Conservation (phyloP, 441 rosid species). For the Syzygium malaccense region DNA sequence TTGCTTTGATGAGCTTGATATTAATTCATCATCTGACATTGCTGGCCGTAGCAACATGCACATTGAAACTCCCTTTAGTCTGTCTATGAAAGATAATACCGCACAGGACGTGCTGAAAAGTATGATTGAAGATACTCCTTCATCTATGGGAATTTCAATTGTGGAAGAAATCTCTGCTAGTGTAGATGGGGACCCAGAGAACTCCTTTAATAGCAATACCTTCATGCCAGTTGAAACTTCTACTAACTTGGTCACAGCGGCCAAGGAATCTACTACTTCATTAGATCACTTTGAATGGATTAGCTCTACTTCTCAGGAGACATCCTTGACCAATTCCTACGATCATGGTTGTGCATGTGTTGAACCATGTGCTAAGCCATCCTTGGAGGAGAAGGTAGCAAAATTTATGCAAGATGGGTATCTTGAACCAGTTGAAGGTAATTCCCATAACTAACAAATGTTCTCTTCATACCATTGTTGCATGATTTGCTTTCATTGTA, state of each 20-base stretch:
- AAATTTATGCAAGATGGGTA: slow-evolving; percentile 59
- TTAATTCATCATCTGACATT: not conserved
- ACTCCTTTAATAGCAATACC: slow-evolving; percentile 3
- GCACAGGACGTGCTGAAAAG: not conserved
- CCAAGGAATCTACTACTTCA: slow-evolving; percentile 1
- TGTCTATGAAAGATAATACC: not conserved
- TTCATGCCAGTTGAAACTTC: slow-evolving; percentile 12
- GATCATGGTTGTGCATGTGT: slow-evolving; percentile 9
- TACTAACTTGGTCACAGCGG: slow-evolving; percentile 7
- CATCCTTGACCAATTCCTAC: slow-evolving; percentile 8
- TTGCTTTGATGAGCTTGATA: not conserved
- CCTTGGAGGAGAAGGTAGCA: slow-evolving; percentile 48
- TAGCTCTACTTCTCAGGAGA: slow-evolving; percentile 9
- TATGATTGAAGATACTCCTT: not conserved
- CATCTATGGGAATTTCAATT: not conserved
- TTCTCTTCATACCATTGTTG: not conserved
- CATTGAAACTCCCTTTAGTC: not conserved
- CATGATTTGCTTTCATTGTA: not conserved
- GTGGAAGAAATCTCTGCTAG: not conserved
- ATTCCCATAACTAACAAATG: not conserved
- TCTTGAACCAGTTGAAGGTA: slow-evolving; percentile 58
- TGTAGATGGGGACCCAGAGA: slow-evolving; percentile 12
- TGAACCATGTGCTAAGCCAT: slow-evolving; percentile 22
- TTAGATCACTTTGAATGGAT: slow-evolving; percentile 20
- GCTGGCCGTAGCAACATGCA: not conserved